Evolutionary conservation across 805 yeast species (phyloP).

Genomic region (Hanseniaspora thailandica): DNA sequence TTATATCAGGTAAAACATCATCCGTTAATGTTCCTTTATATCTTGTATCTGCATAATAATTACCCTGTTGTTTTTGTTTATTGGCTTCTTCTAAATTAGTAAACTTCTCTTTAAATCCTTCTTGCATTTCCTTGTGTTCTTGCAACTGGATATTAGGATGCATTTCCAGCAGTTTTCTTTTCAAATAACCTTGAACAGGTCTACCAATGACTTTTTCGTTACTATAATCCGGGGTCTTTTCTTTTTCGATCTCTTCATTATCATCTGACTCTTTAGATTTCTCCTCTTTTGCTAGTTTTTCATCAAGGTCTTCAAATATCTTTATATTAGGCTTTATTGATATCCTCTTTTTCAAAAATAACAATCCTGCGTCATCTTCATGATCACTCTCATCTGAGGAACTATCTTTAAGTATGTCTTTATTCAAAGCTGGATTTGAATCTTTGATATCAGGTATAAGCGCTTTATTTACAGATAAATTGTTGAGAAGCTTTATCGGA

Average conservation of each 20-base stretch:
- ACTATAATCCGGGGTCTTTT: conserved; percentile 16
- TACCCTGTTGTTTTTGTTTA: conserved; percentile 17
- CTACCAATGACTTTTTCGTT: conserved; percentile 6
- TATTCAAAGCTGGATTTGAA: conserved; percentile 17
- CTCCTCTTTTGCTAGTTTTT: conserved; percentile 18
- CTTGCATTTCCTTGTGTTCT: neutral
- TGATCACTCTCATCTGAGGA: conserved; percentile 24
- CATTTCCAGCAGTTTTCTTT: conserved; percentile 5
- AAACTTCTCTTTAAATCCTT: conserved; percentile 6
- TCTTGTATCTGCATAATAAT: conserved; percentile 21
- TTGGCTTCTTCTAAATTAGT: conserved; percentile 7
- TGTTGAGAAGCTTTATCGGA: conserved; percentile 15
- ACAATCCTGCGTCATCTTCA: conserved; percentile 25
- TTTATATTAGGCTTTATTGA: conserved; percentile 1
- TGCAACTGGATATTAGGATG: neutral
- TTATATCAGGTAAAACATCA: conserved; percentile 13
- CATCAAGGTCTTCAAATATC: conserved; percentile 18
- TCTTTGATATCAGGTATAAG: neutral
- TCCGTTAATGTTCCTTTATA: conserved; percentile 9
- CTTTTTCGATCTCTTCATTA: conserved; percentile 8
- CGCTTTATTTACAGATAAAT: conserved; percentile 9
- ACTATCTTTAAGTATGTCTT: conserved; percentile 13
- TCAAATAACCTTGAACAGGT: conserved; percentile 14
- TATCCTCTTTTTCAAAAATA: conserved; percentile 21
- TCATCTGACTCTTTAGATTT: conserved; percentile 20